Base-by-base conservation (phyloP, 768 basidiomycete genomes). In the Leccinum pellstonianum region DNA sequence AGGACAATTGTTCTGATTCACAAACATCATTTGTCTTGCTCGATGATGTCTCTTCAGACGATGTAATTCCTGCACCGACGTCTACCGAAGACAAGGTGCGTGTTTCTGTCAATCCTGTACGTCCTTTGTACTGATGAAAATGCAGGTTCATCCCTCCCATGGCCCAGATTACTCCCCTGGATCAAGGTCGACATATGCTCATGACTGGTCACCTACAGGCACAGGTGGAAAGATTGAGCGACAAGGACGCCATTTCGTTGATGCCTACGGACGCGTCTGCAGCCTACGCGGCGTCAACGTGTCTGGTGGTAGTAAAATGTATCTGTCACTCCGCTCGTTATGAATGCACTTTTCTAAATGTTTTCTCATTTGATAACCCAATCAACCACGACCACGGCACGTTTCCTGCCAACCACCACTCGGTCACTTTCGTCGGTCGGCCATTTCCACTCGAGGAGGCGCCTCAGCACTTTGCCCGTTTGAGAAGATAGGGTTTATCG, bases 371-470 rank as follows among this genome's bases (percentile, higher is more conserved):
- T 33, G 47, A 51, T 65, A 93, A 23, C 11, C 91, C 92, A 27
- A 75, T 76, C 11, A 84, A 91, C 67, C 83, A 90, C 65, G 80
- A 88, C 54, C 81, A 90, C 57, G 81, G 81, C 56, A 75, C 78
- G 2, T 94, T 93, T 66, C 91, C 90, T 47, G 80, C 81, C 3
- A 79, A 84, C 38, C 84, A 84, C 56, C 76, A 82, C 52, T 72
- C 77, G 2, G 86, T 93, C 3, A 91, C 88, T 1, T 99, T 98
- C 71, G 88, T 96, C 25, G 91, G 90, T 11, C 79, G 94, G 19
- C 97, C 97, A 1, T 98, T 98, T 71, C 90, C 95, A 10, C 77
- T 98, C 2, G 84, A 88, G 49, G 90, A 98, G 62, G 95, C 96
- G 0, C 89, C 83, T 31, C 86, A 91, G 57, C 93, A 95, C 66